phyloP scores from a whole-genome alignment of 2,329 filamentous ascomycete species.

The Fusarium longipes region DNA sequence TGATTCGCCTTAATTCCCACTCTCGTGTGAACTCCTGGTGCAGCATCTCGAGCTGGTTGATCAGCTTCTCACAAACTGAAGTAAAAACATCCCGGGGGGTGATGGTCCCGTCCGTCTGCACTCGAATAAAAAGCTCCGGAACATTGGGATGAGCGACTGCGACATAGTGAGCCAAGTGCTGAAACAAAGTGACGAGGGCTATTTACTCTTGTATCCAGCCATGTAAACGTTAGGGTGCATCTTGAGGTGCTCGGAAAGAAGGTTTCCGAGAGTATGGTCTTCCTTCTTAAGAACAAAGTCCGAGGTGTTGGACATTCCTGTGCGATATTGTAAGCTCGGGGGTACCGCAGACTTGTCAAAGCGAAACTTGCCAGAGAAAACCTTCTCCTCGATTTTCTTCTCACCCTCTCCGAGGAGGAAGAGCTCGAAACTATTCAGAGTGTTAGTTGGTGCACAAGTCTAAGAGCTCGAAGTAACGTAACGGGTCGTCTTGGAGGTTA shows the following conservation, averaged over 20 bases:
- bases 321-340: slow-evolving; percentile 5
- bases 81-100: slow-evolving; percentile 91
- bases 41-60: slow-evolving; percentile 82
- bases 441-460: slow-evolving; percentile 37
- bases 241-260: slow-evolving; percentile 87
- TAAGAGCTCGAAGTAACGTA: slow-evolving; percentile 41
- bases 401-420: slow-evolving; percentile 89
- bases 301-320: slow-evolving; percentile 89
- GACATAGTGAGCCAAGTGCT: slow-evolving; percentile 10
- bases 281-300: slow-evolving; percentile 97
- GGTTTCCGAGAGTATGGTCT: slow-evolving; percentile 94
- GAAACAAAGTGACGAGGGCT: not conserved
- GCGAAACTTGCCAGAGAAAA: slow-evolving; percentile 82
- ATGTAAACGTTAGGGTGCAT: slow-evolving; percentile 86
- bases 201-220: slow-evolving; percentile 87
- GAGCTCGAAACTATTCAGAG: slow-evolving; percentile 80
- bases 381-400: slow-evolving; percentile 90
- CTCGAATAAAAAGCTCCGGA: slow-evolving; percentile 74
- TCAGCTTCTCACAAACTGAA: slow-evolving; percentile 82
- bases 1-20: slow-evolving; percentile 89
- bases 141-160: slow-evolving; percentile 69
- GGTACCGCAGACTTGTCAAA: not conserved
- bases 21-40: slow-evolving; percentile 93
- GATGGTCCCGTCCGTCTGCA: slow-evolving; percentile 91
- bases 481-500: slow-evolving; percentile 53